A percentile compares a stretch with the other conserved stretches of the same genome.
phyloP scores from a whole-genome alignment of 139 green algal species.

The Chlorella sp. region DNA sequence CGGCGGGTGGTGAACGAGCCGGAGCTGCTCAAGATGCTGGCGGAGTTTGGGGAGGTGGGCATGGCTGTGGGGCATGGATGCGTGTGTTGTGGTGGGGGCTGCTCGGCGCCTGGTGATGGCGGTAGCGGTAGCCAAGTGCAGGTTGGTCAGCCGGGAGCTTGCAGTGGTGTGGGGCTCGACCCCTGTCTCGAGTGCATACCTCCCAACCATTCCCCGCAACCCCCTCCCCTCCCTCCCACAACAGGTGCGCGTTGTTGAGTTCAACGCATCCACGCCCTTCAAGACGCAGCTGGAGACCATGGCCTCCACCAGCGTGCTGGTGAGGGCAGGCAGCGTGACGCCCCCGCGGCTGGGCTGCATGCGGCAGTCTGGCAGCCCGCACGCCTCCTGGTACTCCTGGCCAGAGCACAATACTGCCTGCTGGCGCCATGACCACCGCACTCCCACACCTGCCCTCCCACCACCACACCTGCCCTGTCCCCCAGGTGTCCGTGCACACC shows the following conservation, averaged over 20 bases:
- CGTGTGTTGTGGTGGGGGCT: background rate
- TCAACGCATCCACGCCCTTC: constrained; percentile 66
- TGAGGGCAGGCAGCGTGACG: too few species aligned
- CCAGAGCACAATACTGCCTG: too few species aligned
- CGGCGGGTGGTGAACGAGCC: constrained; percentile 85
- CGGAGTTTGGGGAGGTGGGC: constrained; percentile 69
- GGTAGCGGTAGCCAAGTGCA: too few species aligned
- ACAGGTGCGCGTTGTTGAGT: constrained; percentile 65
- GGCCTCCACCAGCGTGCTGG: constrained; percentile 74
- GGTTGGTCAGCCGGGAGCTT: too few species aligned
- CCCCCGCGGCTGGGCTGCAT: too few species aligned
- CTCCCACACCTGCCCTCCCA: too few species aligned
- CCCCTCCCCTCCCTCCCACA: background rate
- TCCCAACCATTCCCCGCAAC: too few species aligned
- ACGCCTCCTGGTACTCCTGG: too few species aligned
- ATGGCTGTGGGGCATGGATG: background rate
- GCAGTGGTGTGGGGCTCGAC: too few species aligned
- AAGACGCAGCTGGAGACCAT: constrained; percentile 83
- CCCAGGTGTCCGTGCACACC: constrained; percentile 81
- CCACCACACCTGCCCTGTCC: too few species aligned
- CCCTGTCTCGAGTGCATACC: background rate
- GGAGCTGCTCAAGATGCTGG: constrained; percentile 71
- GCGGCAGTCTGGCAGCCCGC: too few species aligned
- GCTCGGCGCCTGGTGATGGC: background rate
- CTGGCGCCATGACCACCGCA: too few species aligned